Conservation (phyloP, 164 flowering plant genomes). For the Hamamelis virginiana region DNA sequence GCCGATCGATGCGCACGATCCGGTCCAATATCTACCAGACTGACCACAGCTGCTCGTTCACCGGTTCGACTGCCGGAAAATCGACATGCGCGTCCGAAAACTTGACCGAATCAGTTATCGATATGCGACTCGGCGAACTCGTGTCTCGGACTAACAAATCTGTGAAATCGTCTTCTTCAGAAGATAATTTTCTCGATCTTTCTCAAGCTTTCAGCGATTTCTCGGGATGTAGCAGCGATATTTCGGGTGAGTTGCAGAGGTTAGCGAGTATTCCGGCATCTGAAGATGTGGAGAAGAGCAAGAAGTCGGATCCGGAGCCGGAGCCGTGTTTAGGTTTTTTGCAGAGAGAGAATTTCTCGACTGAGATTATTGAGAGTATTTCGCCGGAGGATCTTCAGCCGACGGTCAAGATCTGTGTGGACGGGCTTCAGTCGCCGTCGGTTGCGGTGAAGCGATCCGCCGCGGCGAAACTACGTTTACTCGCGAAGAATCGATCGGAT, state of each 20-base stretch:
- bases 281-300: conserved; percentile 12
- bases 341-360: conserved; percentile 57
- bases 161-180: conserved; percentile 13
- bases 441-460: conserved; percentile 65
- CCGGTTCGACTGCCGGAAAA: conserved; percentile 10
- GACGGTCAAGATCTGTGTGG: conserved; percentile 70
- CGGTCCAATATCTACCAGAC: conserved; percentile 59
- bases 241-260: conserved; percentile 87
- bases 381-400: conserved; percentile 80
- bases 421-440: conserved; percentile 60
- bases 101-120: conserved; percentile 75
- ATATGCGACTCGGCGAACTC: conserved; percentile 71
- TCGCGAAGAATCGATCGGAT: conserved; percentile 87
- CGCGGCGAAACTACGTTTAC: conserved; percentile 72
- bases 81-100: conserved; percentile 49
- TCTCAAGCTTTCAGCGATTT: conserved; percentile 81
- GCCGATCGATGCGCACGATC: conserved; percentile 86
- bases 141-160: conserved; percentile 35
- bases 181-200: conserved; percentile 49
- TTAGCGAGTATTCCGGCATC: conserved; percentile 63
- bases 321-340: conserved; percentile 63
- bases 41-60: conserved; percentile 26
- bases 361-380: conserved; percentile 71
- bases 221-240: conserved; percentile 84
- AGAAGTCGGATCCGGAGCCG: conserved; percentile 22